A percentile compares a stretch with the other conserved stretches of the same genome.
Evolutionary conservation across 2,329 filamentous ascomycete genomes (phyloP).

Genomic region (Calonectria pauciramosa): DNA sequence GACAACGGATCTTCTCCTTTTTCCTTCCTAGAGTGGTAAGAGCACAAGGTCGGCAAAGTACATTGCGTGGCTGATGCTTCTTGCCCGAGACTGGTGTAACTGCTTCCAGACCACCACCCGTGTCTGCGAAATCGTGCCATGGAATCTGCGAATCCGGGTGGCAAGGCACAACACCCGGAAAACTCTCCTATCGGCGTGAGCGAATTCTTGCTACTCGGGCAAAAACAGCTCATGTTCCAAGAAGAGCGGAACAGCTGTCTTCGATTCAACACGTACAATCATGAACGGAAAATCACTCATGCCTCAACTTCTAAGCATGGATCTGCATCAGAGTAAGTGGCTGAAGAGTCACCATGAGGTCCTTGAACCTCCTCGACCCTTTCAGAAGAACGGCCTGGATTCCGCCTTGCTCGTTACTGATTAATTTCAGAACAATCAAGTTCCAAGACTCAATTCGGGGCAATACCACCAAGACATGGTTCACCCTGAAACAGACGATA

Average conservation of each 20-base stretch:
- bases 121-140: neutral
- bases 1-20: neutral
- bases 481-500: neutral
- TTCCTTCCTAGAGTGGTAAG: neutral
- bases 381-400: neutral
- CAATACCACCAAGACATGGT: neutral
- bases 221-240: neutral
- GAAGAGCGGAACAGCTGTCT: neutral
- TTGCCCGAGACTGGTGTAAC: neutral
- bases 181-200: too few species aligned
- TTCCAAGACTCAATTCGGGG: neutral
- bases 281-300: neutral
- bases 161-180: neutral
- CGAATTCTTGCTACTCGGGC: neutral
- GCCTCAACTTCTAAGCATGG: neutral
- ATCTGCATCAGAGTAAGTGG: neutral
- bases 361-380: neutral
- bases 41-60: neutral
- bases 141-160: neutral
- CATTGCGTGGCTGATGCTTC: too few species aligned
- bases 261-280: neutral
- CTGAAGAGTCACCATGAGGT: neutral
- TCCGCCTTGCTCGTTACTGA: neutral
- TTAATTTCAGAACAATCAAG: neutral
- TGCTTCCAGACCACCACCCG: neutral